Base-by-base conservation (phyloP, 495 filamentous ascomycete species). In the Evansstolkia leycettana region DNA sequence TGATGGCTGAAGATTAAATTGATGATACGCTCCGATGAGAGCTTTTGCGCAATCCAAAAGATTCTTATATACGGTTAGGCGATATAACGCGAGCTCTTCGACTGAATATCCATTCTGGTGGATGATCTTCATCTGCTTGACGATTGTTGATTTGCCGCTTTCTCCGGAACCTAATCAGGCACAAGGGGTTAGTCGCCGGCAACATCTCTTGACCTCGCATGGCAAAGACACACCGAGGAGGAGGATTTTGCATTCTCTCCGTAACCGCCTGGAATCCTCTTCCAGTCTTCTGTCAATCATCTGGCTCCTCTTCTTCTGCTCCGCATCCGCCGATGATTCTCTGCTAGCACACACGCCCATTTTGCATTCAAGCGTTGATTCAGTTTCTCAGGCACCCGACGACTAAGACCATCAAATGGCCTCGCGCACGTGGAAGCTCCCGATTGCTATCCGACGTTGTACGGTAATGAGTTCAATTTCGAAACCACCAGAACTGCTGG, bases 61-160 rank as follows among this genome's bases (percentile, higher is more conserved):
- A 56, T 98, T 98, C 65, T 96, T 96, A 69, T 92, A 98, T 27
- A 98, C 84, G 18, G 89, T 95, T 33, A 92, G 73, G 27, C 90
- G 83, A 61, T 98, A 96, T 47, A 92, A 73, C 32, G 78, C 79
- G 34, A 95, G 72, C 54, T 98, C 90, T 44, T 95, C 87, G 40
- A 79, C 71, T 2, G 83, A 82, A 57, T 96, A 98, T 38, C 90
- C 90, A 61, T 93, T 93, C 50, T 95, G 82, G 50, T 96, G 90
- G 45, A 96, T 96, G 50, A 98, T 96, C 62, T 98, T 98, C 90
- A 96, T 98, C 69, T 96, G 90, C 58, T 96, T 96, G 42, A 98
- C 90, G 44, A 96, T 95, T 3, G 90, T 98, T 32, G 90, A 95
- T 61, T 98, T 98, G 33, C 90, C 90, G 60, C 88, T 95, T 69